Percentiles rank a stretch among this genome's conserved stretches.
Evolutionary conservation across 208 protist genomes (phyloP).

Genomic region (Trypanosoma mega): DNA sequence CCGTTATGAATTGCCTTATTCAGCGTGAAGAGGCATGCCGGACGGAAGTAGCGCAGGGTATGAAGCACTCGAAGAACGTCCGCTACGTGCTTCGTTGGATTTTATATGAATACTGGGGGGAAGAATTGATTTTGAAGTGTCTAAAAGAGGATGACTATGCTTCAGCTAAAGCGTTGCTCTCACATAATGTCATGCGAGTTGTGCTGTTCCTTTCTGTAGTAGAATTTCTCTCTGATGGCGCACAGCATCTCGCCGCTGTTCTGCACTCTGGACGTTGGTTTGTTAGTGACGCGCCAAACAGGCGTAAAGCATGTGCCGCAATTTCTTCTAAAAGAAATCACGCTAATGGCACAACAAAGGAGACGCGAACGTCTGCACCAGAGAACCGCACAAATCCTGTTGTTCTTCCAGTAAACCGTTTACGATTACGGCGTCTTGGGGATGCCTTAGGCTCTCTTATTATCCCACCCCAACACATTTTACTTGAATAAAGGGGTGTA

Average conservation of each 20-base stretch:
- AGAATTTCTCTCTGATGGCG: constrained; percentile 19
- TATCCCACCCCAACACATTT: too few relatives aligned
- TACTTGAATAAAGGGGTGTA: too few relatives aligned
- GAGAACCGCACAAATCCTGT: neutral
- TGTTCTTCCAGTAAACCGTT: neutral
- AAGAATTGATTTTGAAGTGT: neutral
- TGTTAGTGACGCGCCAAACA: too few relatives aligned
- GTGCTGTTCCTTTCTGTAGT: constrained; percentile 37
- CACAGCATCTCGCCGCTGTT: constrained; percentile 10
- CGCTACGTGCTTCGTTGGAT: constrained; percentile 17
- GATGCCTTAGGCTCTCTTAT: too few relatives aligned
- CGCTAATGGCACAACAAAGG: neutral
- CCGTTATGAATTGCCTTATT: constrained; percentile 12
- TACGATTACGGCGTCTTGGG: neutral
- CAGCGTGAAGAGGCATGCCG: neutral
- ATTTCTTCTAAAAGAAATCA: neutral
- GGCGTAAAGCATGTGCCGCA: too few relatives aligned
- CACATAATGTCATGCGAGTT: constrained; percentile 22
- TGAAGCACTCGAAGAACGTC: neutral
- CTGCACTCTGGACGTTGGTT: neutral
- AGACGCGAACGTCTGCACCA: neutral
- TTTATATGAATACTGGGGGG: constrained; percentile 16
- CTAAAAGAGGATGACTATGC: constrained; percentile 16
- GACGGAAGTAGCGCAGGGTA: neutral
- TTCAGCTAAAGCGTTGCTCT: constrained; percentile 9